Conservation (phyloP, 164 flowering plant genomes). For the Stephania cephalantha region DNA sequence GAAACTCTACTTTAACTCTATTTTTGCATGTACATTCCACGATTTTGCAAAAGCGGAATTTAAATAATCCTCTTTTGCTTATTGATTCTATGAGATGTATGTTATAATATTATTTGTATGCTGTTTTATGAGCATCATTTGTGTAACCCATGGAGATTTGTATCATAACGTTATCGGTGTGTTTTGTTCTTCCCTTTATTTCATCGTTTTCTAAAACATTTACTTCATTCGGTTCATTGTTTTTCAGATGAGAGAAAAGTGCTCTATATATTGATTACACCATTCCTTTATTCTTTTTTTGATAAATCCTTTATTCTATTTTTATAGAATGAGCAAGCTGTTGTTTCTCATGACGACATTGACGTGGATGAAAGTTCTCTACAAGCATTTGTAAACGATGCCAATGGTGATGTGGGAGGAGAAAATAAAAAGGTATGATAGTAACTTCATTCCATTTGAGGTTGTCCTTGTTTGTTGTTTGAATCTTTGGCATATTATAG, state of each 20-base stretch:
- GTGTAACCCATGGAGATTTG: neutral
- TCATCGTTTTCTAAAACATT: neutral
- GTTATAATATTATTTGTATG: neutral
- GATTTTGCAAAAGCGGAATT: neutral
- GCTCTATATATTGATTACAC: neutral
- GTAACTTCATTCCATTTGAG: neutral
- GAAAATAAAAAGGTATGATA: constrained; percentile 14
- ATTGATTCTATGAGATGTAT: neutral
- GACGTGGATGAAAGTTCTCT: constrained; percentile 3
- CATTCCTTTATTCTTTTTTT: neutral
- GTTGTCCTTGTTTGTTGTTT: neutral
- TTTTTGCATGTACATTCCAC: neutral
- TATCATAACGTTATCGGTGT: neutral
- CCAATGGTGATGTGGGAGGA: constrained; percentile 10
- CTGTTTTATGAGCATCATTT: neutral
- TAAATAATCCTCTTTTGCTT: neutral
- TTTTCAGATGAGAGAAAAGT: neutral
- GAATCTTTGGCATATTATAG: neutral
- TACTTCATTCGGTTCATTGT: too few species aligned
- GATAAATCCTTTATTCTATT: too few species aligned
- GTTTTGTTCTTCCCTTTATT: neutral
- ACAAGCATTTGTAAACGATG: constrained; percentile 8
- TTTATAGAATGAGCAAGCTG: constrained; percentile 3
- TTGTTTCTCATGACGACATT: constrained; percentile 3
- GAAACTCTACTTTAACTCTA: neutral